Conservation (phyloP, 148 eudicot species). For the Rhododendron henanense region DNA sequence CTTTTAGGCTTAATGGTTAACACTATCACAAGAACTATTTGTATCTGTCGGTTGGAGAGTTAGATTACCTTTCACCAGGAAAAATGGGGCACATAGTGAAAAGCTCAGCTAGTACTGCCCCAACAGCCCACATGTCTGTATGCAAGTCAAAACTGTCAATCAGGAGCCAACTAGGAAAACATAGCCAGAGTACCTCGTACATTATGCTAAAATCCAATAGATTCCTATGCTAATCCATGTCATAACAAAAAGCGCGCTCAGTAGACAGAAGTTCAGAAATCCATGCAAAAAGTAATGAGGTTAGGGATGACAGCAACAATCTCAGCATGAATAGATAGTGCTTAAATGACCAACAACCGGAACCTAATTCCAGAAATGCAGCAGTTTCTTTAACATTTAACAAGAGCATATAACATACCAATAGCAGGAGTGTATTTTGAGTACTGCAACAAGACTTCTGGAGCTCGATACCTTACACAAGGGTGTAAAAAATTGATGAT, state of each 20-base stretch:
- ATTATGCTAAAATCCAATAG: background rate
- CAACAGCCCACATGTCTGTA: slow-evolving; percentile 99
- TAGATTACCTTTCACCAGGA: slow-evolving; percentile 84
- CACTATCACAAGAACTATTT: background rate
- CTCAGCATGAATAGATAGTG: background rate
- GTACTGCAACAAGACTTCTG: slow-evolving; percentile 85
- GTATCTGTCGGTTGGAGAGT: background rate
- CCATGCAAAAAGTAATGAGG: background rate
- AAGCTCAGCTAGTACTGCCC: slow-evolving; percentile 93
- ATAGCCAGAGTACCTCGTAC: background rate
- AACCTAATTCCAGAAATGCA: background rate
- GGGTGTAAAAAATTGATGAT: slow-evolving; percentile 5
- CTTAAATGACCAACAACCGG: background rate
- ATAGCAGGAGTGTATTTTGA: slow-evolving; percentile 77
- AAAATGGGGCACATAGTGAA: slow-evolving; percentile 73
- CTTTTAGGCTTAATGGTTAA: background rate
- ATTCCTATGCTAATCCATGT: background rate
- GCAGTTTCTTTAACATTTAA: slow-evolving; percentile 5
- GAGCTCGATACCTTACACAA: slow-evolving; percentile 87
- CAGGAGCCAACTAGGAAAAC: slow-evolving; percentile 5
- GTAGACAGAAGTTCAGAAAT: background rate
- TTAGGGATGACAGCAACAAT: background rate
- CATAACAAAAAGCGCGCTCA: background rate
- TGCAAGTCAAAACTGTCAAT: slow-evolving; percentile 10
- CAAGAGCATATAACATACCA: slow-evolving; percentile 41